Evolutionary conservation across 108 stramenopile genomes (phyloP).

Genomic region (Cyclostephanos invisitatus): DNA sequence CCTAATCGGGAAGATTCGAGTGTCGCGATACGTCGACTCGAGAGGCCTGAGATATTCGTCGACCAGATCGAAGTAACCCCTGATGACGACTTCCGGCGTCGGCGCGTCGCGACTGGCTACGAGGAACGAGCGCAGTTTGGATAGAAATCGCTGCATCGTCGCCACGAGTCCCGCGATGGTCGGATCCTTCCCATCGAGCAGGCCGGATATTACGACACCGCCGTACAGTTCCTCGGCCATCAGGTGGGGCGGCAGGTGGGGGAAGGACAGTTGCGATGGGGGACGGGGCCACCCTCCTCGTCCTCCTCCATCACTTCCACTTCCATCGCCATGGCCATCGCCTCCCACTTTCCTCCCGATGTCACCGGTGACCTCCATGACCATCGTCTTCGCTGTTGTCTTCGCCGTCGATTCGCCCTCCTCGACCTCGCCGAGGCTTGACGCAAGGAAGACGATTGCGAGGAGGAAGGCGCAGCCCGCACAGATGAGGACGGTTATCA

Average conservation of each 20-base stretch:
- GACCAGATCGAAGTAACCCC: slow-evolving; percentile 53
- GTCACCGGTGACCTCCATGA: slow-evolving; percentile 8
- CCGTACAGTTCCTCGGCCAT: slow-evolving; percentile 38
- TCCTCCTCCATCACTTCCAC: slow-evolving; percentile 18
- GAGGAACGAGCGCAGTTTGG: slow-evolving; percentile 43
- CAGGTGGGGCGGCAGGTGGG: slow-evolving; percentile 20
- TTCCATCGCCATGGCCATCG: slow-evolving; percentile 6
- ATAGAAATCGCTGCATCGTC: slow-evolving; percentile 56
- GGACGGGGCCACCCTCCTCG: not conserved
- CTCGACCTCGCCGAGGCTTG: slow-evolving; percentile 30
- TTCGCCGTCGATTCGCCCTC: slow-evolving; percentile 11
- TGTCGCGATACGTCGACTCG: slow-evolving; percentile 57
- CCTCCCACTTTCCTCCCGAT: not conserved
- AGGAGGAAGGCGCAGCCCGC: slow-evolving; percentile 43
- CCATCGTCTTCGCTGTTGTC: slow-evolving; percentile 27
- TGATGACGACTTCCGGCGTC: slow-evolving; percentile 34
- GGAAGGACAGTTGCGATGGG: not conserved
- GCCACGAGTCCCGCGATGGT: slow-evolving; percentile 63
- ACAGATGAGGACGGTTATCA: slow-evolving; percentile 40
- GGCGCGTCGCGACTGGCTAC: slow-evolving; percentile 28
- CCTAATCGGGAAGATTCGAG: slow-evolving; percentile 66
- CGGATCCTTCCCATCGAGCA: slow-evolving; percentile 33
- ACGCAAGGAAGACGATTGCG: slow-evolving; percentile 27
- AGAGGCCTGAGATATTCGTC: slow-evolving; percentile 49
- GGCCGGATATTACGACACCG: slow-evolving; percentile 25